Conservation (phyloP, 257 asterid genomes). For the Solanum paucissectum region DNA sequence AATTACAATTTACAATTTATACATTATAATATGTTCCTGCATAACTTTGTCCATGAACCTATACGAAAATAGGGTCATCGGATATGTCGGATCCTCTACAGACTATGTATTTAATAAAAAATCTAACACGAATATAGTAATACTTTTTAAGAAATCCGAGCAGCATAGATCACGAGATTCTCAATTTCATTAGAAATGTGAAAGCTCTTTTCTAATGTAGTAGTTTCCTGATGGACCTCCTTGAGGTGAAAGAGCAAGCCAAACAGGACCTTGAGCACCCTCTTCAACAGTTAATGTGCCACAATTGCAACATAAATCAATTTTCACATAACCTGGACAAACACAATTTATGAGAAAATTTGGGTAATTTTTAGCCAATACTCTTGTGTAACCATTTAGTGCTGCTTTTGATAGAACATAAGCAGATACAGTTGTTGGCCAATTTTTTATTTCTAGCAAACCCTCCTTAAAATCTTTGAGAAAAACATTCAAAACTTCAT, state of each 20-base stretch:
- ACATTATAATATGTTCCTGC: background rate
- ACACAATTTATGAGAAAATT: slow-evolving; percentile 29
- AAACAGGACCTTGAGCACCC: slow-evolving; percentile 3
- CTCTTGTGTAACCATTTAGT: slow-evolving; percentile 46
- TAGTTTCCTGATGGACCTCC: too few relatives aligned
- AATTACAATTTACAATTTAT: too few relatives aligned
- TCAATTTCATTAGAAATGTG: too few relatives aligned
- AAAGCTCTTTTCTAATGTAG: too few relatives aligned
- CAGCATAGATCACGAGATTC: background rate
- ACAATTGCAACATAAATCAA: slow-evolving; percentile 31
- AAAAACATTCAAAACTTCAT: slow-evolving; percentile 32
- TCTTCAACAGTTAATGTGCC: slow-evolving; percentile 30
- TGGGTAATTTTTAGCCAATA: slow-evolving; percentile 31
- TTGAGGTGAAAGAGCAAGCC: too few relatives aligned
- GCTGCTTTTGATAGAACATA: slow-evolving; percentile 40
- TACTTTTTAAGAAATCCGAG: too few relatives aligned
- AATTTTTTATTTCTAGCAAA: slow-evolving; percentile 29
- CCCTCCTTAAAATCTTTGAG: slow-evolving; percentile 43
- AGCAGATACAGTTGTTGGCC: slow-evolving; percentile 27
- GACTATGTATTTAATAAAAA: too few relatives aligned
- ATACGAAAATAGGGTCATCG: background rate
- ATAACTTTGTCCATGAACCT: background rate
- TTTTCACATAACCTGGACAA: slow-evolving; percentile 46
- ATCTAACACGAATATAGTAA: too few relatives aligned
- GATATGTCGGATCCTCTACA: background rate